These are phyloP conservation scores for Quercus tomentella DNA, from an alignment of 331 rosid genomes.

Conservation along the genomic window DNA sequence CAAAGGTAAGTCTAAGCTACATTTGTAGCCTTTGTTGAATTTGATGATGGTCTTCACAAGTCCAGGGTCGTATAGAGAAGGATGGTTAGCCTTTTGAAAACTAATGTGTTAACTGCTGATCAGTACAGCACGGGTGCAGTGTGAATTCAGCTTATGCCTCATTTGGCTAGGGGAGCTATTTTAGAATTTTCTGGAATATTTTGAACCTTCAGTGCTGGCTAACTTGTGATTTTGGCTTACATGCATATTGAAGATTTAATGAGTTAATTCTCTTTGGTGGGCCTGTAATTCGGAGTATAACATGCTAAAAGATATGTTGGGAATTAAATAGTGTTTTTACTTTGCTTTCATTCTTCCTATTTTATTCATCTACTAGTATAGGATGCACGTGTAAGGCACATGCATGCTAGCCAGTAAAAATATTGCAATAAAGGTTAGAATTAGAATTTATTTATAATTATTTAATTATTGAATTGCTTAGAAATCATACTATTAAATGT, in stretches of 20 bases:
- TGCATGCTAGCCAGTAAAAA: no score
- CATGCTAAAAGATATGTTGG: neutral
- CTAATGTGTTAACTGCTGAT: neutral
- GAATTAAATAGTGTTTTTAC: neutral
- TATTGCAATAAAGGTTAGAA: no score
- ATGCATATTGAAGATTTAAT: neutral
- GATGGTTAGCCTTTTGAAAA: neutral
- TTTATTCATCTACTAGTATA: neutral
- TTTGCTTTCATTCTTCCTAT: no score
- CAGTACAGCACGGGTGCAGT: neutral
- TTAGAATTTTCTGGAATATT: neutral
- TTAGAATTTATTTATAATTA: no score
- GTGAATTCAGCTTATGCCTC: neutral
- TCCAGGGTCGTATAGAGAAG: neutral
- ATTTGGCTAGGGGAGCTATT: neutral
- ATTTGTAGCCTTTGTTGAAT: neutral
- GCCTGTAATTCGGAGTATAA: neutral
- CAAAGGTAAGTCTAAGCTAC: no score
- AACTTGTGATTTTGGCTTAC: neutral
- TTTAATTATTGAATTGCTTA: no score
- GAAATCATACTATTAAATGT: no score
- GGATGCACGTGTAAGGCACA: no score
- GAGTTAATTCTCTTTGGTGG: neutral
- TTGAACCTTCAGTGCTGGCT: neutral
- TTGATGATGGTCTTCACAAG: neutral